These are phyloP conservation scores for Peronospora farinosa DNA, from an alignment of 352 stramenopile genomes.

Conservation along the genomic window DNA sequence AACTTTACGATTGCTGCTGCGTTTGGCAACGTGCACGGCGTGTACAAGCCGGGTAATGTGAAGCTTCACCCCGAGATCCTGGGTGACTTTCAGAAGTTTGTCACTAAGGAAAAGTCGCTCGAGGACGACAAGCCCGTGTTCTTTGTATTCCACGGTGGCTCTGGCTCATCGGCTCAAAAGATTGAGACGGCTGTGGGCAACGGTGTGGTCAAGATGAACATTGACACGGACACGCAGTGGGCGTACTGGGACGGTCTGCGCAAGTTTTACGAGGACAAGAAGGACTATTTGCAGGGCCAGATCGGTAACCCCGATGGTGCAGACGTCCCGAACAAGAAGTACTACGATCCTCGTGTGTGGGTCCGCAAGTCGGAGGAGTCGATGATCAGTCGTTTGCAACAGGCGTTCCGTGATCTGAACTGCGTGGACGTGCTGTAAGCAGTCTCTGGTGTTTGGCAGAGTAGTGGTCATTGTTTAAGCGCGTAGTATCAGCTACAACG, in stretches of 20 bases:
- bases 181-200: constrained; percentile 95
- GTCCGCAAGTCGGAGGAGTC: constrained; percentile 94
- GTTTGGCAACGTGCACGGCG: constrained; percentile 79
- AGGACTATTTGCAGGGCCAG: constrained; percentile 95
- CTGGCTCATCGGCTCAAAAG: constrained; percentile 92
- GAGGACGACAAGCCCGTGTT: constrained; percentile 93
- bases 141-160: constrained; percentile 99
- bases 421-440: constrained; percentile 41
- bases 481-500: constrained; percentile 10
- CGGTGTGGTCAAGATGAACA: constrained; percentile 99
- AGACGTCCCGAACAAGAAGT: constrained; percentile 99
- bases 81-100: constrained; percentile 91
- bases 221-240: constrained; percentile 99
- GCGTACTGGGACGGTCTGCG: constrained; percentile 98
- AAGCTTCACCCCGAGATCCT: constrained; percentile 97
- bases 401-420: constrained; percentile 90
- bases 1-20: constrained; percentile 93
- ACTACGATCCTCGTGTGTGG: constrained; percentile 98
- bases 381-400: constrained; percentile 90
- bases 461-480: constrained; percentile 4
- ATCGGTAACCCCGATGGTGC: constrained; percentile 96
- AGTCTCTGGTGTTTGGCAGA: neutral
- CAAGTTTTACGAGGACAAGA: constrained; percentile 95
- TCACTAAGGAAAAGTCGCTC: constrained; percentile 58
- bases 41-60: constrained; percentile 99